A percentile compares a stretch with the other conserved stretches of the same genome.
phyloP scores from a whole-genome alignment of 176 grass and related monocot species.

The Zoysia japonica region DNA sequence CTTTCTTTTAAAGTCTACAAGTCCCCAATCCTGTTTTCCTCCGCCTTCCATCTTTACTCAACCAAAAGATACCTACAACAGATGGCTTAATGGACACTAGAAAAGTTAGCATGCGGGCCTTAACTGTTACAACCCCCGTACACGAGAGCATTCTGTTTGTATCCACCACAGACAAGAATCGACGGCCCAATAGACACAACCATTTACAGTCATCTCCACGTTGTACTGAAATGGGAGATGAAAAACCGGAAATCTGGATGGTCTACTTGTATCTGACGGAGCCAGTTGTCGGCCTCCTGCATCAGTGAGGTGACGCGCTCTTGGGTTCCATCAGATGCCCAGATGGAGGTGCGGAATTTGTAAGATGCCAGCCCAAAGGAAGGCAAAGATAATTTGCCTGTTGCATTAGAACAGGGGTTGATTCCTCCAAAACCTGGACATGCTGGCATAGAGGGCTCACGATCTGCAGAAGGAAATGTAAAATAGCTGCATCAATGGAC shows the following conservation, averaged over 20 bases:
- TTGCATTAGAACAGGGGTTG: slow-evolving; percentile 16
- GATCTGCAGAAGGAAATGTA: slow-evolving; percentile 41
- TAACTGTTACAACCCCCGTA: slow-evolving; percentile 43
- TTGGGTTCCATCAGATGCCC: slow-evolving; percentile 50
- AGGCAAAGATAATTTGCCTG: slow-evolving; percentile 52
- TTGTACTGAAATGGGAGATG: slow-evolving; percentile 40
- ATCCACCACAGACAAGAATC: slow-evolving; percentile 6
- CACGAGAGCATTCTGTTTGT: slow-evolving; percentile 28
- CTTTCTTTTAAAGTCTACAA: slow-evolving; percentile 38
- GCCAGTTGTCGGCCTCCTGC: slow-evolving; percentile 74
- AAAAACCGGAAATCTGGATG: slow-evolving; percentile 94
- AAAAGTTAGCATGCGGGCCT: slow-evolving; percentile 22
- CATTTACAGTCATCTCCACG: slow-evolving; percentile 81
- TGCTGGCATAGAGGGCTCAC: slow-evolving; percentile 30
- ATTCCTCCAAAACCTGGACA: slow-evolving; percentile 45
- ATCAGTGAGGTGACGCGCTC: slow-evolving; percentile 58
- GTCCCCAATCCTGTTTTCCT: slow-evolving; percentile 37
- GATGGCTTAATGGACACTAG: slow-evolving; percentile 25
- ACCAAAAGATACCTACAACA: slow-evolving; percentile 44
- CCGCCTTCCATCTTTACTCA: slow-evolving; percentile 9
- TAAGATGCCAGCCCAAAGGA: slow-evolving; percentile 79
- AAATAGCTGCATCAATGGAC: not conserved
- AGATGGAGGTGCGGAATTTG: slow-evolving; percentile 69
- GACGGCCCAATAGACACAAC: slow-evolving; percentile 12
- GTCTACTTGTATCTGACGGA: slow-evolving; percentile 60